phyloP scores from a whole-genome alignment of 148 eudicot species.

The Nepenthes mirabilis region DNA sequence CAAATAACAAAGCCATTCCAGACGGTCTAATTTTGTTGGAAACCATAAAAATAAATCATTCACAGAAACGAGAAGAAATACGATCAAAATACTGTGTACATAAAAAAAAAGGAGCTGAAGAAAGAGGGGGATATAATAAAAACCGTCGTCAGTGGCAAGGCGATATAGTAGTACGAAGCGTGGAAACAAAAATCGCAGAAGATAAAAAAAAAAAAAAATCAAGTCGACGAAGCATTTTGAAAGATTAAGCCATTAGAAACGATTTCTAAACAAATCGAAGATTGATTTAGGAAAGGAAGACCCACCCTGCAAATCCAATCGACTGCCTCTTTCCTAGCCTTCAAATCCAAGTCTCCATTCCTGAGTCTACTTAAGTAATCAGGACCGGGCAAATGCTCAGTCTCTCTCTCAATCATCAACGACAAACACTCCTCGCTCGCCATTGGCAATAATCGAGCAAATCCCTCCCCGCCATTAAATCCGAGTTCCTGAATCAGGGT shows the following conservation, averaged over 20 bases:
- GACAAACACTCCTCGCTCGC: slow-evolving; percentile 45
- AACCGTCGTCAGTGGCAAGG: no score
- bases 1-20: no score
- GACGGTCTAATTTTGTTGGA: no score
- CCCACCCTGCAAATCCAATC: slow-evolving; percentile 72
- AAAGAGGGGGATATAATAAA: no score
- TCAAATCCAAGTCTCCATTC: slow-evolving; percentile 50
- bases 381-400: slow-evolving; percentile 24
- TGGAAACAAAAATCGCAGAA: no score
- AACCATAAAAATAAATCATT: no score
- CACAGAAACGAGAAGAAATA: no score
- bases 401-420: slow-evolving; percentile 37
- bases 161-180: no score
- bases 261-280: neutral
- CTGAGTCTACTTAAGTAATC: slow-evolving; percentile 47
- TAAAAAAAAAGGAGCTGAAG: no score
- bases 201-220: no score
- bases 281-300: neutral
- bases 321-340: slow-evolving; percentile 47
- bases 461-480: slow-evolving; percentile 16
- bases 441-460: slow-evolving; percentile 16
- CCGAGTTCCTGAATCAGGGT: slow-evolving; percentile 7
- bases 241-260: neutral
- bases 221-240: neutral
- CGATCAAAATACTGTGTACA: no score